phyloP scores from a whole-genome alignment of 352 stramenopile species.

The Globisporangium sylvaticum region DNA sequence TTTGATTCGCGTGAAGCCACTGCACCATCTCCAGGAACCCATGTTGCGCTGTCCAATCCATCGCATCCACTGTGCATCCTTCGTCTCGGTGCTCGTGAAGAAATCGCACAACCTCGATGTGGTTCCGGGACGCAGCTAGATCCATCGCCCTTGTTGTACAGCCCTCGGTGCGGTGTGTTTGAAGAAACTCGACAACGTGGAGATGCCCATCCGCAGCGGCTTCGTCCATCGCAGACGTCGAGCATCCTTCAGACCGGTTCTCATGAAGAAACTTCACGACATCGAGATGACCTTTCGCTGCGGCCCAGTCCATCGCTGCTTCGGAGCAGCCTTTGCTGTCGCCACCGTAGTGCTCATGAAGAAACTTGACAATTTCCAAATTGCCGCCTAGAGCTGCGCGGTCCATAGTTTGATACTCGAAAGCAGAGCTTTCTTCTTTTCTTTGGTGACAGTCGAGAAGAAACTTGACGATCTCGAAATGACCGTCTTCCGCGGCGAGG shows the following conservation, averaged over 20 bases:
- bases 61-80: neutral
- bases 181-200: neutral
- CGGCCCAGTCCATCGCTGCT: neutral
- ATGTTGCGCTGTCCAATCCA: neutral
- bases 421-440: neutral
- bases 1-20: neutral
- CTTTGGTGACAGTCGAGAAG: neutral
- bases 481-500: neutral
- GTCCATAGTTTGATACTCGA: neutral
- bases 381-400: neutral
- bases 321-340: neutral
- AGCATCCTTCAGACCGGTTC: neutral
- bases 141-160: neutral
- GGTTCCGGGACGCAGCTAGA: neutral
- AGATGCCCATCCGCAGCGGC: neutral
- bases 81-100: neutral
- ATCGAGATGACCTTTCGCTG: neutral
- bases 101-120: neutral
- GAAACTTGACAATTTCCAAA: neutral
- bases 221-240: neutral
- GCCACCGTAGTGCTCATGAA: neutral
- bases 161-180: neutral
- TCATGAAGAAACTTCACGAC: neutral
- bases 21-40: neutral
- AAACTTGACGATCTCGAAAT: neutral